phyloP scores from a whole-genome alignment of 345 rosid species.

The Lepidium sativum region DNA sequence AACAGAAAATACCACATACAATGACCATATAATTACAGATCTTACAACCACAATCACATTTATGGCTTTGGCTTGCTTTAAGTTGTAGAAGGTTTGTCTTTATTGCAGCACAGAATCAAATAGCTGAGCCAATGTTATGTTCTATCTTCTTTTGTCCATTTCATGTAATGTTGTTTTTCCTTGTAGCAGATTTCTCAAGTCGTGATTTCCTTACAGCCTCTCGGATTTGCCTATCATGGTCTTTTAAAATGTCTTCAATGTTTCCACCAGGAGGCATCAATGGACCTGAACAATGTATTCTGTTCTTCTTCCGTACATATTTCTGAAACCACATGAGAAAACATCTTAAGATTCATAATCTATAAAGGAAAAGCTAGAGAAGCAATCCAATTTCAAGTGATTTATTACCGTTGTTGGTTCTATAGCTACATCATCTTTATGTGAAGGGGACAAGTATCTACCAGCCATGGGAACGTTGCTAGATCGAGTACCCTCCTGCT shows the following conservation, averaged over 20 bases:
- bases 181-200: constrained; percentile 49
- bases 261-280: constrained; percentile 90
- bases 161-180: constrained; percentile 19
- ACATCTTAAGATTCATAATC: not conserved
- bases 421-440: constrained; percentile 12
- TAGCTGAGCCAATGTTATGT: not conserved
- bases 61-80: not conserved
- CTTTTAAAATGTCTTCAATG: constrained; percentile 75
- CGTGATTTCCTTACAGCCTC: constrained; percentile 83
- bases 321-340: constrained; percentile 37
- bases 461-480: constrained; percentile 8
- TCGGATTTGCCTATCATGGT: constrained; percentile 90
- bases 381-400: not conserved
- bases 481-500: constrained; percentile 14
- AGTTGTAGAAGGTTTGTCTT: not conserved
- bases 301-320: constrained; percentile 53
- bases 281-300: constrained; percentile 85
- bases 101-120: not conserved
- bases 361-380: not conserved
- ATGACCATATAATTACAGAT: constrained; percentile 12
- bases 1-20: constrained; percentile 1
- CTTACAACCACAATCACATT: constrained; percentile 5
- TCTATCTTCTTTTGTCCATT: not conserved
- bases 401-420: constrained; percentile 34
- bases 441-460: constrained; percentile 25